Conservation (phyloP, 331 rosid species). For the Quercus lobata region DNA sequence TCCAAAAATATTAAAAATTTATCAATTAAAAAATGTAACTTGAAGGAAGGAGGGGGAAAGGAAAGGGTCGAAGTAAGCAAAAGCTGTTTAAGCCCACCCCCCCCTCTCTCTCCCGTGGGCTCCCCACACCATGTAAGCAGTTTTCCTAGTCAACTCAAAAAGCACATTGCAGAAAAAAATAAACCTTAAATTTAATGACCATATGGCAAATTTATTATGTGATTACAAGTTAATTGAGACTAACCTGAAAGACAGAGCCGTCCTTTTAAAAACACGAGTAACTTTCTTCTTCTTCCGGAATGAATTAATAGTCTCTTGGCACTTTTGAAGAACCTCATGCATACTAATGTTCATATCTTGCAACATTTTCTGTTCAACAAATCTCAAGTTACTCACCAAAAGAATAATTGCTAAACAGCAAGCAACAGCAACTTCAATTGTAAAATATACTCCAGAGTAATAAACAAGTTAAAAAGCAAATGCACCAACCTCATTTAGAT, state of each 20-base stretch:
- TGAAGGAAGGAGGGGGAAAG: background rate
- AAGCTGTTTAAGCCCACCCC: no score
- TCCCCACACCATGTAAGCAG: background rate
- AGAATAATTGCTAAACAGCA: background rate
- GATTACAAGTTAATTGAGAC: constrained; percentile 11
- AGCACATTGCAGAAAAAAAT: background rate
- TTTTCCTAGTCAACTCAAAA: background rate
- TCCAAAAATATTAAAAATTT: background rate
- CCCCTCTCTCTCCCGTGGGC: no score
- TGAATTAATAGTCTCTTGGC: constrained; percentile 51
- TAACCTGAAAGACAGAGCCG: constrained; percentile 53
- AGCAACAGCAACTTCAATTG: background rate
- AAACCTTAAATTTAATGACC: constrained; percentile 9
- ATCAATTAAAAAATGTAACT: background rate
- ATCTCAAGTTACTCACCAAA: constrained; percentile 14
- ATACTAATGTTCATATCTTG: constrained; percentile 44
- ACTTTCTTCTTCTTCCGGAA: constrained; percentile 52
- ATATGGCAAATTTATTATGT: background rate
- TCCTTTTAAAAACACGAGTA: constrained; percentile 32
- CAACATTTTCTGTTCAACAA: constrained; percentile 53
- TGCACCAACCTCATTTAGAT: constrained; percentile 62
- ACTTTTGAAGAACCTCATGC: constrained; percentile 51
- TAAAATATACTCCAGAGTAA: constrained; percentile 2
- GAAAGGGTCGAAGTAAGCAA: background rate
- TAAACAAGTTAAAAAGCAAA: constrained; percentile 1